Evolutionary conservation across 164 flowering plant species (phyloP).

Genomic region (Amborella trichopoda): DNA sequence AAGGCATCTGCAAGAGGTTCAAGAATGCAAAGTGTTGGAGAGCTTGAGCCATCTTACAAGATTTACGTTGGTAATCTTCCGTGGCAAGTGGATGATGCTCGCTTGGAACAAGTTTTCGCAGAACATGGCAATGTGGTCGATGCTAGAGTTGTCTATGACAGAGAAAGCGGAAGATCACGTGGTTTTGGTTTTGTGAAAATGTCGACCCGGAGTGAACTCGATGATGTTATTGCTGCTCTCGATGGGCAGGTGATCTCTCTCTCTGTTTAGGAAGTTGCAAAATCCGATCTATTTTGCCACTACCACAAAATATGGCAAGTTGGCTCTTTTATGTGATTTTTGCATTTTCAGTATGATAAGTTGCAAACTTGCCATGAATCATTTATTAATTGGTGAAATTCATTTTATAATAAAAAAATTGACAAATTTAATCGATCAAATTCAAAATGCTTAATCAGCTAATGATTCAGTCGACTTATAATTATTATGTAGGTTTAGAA

Average conservation of each 20-base stretch:
- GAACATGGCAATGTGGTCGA: slow-evolving; percentile 68
- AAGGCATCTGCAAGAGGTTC: slow-evolving; percentile 77
- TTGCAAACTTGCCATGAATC: too few species aligned
- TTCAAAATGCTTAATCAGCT: too few species aligned
- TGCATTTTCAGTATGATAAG: too few species aligned
- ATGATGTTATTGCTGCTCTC: slow-evolving; percentile 74
- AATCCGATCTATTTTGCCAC: background rate
- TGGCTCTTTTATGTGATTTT: background rate
- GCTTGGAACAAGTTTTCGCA: slow-evolving; percentile 64
- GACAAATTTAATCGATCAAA: too few species aligned
- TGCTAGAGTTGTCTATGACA: slow-evolving; percentile 58
- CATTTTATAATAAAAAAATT: too few species aligned
- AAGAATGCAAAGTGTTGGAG: slow-evolving; percentile 36
- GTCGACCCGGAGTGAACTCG: slow-evolving; percentile 50
- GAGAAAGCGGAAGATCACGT: slow-evolving; percentile 75
- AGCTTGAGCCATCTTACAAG: slow-evolving; percentile 30
- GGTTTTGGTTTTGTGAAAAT: slow-evolving; percentile 85
- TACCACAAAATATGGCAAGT: background rate
- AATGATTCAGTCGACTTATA: too few species aligned
- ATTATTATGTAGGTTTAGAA: too few species aligned
- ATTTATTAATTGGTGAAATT: too few species aligned
- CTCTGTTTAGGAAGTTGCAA: too few species aligned
- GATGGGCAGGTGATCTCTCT: slow-evolving; percentile 65
- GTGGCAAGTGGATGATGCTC: slow-evolving; percentile 61
- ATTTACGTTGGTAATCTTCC: slow-evolving; percentile 78